Conservation (phyloP, 1,284 basidiomycete species). For the Leccinum cinnamomeum region DNA sequence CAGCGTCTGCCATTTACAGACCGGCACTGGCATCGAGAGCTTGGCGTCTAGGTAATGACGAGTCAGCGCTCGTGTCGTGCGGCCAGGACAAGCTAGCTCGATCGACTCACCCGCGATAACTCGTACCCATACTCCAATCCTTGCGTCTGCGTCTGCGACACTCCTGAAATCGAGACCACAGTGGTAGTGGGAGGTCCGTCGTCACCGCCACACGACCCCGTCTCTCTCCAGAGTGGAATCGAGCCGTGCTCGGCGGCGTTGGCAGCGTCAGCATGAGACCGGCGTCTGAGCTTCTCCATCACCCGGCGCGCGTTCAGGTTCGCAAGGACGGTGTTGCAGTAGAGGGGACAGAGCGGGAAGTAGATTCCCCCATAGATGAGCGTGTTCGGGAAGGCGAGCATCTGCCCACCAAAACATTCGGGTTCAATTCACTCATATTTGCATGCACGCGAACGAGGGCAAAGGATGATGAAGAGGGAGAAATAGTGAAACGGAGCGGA, state of each 20-base stretch:
- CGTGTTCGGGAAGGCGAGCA: slow-evolving; percentile 15
- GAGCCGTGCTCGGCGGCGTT: slow-evolving; percentile 2
- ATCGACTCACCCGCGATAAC: not conserved
- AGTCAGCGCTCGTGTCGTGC: not conserved
- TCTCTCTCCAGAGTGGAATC: slow-evolving; percentile 9
- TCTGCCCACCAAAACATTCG: slow-evolving; percentile 4
- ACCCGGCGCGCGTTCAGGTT: slow-evolving; percentile 31
- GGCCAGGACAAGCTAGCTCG: not conserved
- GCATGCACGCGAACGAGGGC: not conserved
- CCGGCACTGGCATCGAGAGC: slow-evolving; percentile 15
- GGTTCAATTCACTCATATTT: not conserved
- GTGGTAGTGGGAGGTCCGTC: not conserved
- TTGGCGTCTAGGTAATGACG: slow-evolving; percentile 1
- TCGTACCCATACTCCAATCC: not conserved
- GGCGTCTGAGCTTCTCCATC: slow-evolving; percentile 15
- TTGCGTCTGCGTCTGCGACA: not conserved
- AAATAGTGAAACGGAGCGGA: not conserved
- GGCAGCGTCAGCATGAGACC: not conserved
- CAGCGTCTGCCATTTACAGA: not conserved
- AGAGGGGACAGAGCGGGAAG: slow-evolving; percentile 34
- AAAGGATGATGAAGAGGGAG: not conserved
- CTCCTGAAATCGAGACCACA: not conserved
- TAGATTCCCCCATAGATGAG: slow-evolving; percentile 25
- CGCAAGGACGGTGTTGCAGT: slow-evolving; percentile 34
- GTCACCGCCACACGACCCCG: not conserved